These are phyloP conservation scores for Bremia lactucae DNA, from an alignment of 352 stramenopile genomes.

Conservation along the genomic window DNA sequence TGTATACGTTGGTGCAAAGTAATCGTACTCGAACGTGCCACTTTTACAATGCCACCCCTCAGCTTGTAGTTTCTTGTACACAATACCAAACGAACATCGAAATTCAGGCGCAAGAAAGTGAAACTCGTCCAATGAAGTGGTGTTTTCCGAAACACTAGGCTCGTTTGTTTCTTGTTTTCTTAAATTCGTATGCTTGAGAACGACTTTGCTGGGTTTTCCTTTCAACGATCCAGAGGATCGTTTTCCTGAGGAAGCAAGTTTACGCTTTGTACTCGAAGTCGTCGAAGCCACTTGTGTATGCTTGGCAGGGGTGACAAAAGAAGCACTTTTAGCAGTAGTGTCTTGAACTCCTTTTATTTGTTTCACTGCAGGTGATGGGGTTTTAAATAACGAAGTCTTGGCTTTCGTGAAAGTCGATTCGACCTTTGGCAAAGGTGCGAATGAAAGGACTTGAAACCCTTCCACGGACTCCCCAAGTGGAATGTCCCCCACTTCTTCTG, in stretches of 20 bases:
- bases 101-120: constrained; percentile 50
- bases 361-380: constrained; percentile 32
- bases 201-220: too few species aligned
- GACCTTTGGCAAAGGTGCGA: constrained; percentile 19
- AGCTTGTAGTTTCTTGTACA: constrained; percentile 50
- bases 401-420: constrained; percentile 15
- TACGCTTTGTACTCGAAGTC: constrained; percentile 16
- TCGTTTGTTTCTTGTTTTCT: constrained; percentile 15
- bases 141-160: constrained; percentile 2
- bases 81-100: constrained; percentile 50
- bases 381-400: constrained; percentile 26
- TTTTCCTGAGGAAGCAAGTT: constrained; percentile 18
- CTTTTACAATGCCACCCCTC: constrained; percentile 46
- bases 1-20: constrained; percentile 63
- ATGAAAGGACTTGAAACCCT: constrained; percentile 44
- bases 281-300: constrained; percentile 6
- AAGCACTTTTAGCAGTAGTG: constrained; percentile 7
- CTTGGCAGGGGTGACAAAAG: constrained; percentile 21
- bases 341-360: constrained; percentile 15
- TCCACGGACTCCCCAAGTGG: constrained; percentile 62
- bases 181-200: too few species aligned
- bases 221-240: too few species aligned
- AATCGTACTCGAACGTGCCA: constrained; percentile 70
- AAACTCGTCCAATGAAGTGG: constrained; percentile 23
- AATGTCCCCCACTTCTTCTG: constrained; percentile 35